phyloP scores from a whole-genome alignment of 768 basidiomycete species.

The Auricularia heimuer region DNA sequence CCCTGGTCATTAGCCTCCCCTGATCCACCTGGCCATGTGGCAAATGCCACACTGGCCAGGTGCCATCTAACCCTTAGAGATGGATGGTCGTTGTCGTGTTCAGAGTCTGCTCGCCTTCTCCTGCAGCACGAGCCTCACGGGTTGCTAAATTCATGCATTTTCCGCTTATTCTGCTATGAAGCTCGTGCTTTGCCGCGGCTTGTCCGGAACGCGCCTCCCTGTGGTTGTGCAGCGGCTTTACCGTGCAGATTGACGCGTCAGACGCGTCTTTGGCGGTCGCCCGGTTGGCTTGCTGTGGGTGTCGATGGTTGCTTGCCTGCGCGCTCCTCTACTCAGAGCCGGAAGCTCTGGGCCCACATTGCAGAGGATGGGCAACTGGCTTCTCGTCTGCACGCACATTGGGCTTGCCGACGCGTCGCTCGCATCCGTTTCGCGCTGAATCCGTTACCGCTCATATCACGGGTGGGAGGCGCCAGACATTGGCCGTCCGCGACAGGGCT shows the following conservation, averaged over 20 bases:
- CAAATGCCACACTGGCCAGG: not conserved
- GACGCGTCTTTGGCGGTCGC: not conserved
- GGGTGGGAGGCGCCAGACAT: not conserved
- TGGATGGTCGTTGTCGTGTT: not conserved
- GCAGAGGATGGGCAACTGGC: not conserved
- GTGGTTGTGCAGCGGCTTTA: not conserved
- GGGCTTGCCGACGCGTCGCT: not conserved
- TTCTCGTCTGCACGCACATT: not conserved
- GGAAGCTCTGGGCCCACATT: not conserved
- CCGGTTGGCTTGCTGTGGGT: not conserved
- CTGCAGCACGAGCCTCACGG: not conserved
- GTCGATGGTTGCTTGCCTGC: not conserved
- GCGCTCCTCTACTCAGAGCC: not conserved
- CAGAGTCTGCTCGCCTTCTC: not conserved
- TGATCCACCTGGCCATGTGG: not conserved
- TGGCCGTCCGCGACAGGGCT: not conserved
- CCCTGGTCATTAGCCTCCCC: not conserved
- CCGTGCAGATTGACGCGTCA: not conserved
- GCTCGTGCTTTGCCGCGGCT: not conserved
- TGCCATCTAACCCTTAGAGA: slow-evolving; percentile 1
- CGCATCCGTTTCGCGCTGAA: not conserved
- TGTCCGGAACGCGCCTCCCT: not conserved
- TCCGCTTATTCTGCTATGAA: not conserved
- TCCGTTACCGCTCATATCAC: not conserved
- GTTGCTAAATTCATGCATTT: not conserved